phyloP scores from a whole-genome alignment of 768 basidiomycete species.

The Suillus spraguei region DNA sequence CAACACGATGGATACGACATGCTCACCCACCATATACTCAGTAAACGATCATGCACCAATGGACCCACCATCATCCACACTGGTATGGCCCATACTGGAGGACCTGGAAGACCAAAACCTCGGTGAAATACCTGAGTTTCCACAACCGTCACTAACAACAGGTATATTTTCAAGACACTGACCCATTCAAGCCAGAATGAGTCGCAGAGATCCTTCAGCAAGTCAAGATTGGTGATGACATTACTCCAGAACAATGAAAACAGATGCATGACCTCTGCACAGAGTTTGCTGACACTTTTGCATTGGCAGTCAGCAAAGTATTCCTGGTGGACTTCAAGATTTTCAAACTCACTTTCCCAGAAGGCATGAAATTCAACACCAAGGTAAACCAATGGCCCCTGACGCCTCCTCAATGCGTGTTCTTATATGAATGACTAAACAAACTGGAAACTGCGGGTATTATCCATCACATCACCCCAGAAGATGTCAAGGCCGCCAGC shows the following conservation, averaged over 20 bases:
- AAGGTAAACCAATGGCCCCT: not conserved
- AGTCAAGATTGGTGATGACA: slow-evolving; percentile 33
- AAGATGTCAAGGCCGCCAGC: slow-evolving; percentile 16
- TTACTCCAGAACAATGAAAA: slow-evolving; percentile 23
- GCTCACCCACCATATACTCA: no score
- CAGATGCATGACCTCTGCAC: slow-evolving; percentile 25
- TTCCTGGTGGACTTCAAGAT: slow-evolving; percentile 19
- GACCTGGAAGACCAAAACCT: no score
- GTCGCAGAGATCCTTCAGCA: slow-evolving; percentile 21
- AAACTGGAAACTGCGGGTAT: not conserved
- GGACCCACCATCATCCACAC: no score
- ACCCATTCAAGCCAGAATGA: slow-evolving; percentile 13
- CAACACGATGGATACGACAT: no score
- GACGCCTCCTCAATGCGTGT: slow-evolving; percentile 4
- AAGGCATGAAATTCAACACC: not conserved
- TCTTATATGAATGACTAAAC: not conserved
- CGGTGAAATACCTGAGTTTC: not conserved
- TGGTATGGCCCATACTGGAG: no score
- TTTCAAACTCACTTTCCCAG: not conserved
- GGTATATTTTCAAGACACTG: not conserved
- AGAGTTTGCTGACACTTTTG: slow-evolving; percentile 42
- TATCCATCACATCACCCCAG: not conserved
- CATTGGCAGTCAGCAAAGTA: slow-evolving; percentile 42
- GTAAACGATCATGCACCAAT: no score
- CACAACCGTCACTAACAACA: rapidly evolving